phyloP scores from a whole-genome alignment of 2,329 filamentous ascomycete species.

The Epichloe festucae region DNA sequence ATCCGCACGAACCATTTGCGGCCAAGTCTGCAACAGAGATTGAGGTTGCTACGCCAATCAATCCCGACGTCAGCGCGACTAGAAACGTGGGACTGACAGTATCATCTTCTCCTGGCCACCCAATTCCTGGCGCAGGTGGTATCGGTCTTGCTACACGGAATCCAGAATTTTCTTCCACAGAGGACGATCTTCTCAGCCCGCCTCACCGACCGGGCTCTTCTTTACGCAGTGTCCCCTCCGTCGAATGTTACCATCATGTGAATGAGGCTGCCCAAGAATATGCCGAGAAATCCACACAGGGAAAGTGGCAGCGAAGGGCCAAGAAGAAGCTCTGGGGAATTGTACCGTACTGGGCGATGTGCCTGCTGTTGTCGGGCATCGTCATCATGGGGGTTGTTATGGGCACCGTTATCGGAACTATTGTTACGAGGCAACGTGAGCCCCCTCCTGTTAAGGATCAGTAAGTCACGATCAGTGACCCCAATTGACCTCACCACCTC shows the following conservation, averaged over 20 bases:
- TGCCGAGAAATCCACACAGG: conserved; percentile 33
- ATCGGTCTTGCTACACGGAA: conserved; percentile 48
- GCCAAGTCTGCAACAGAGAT: conserved; percentile 20
- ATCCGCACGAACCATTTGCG: conserved; percentile 59
- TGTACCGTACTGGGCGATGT: conserved; percentile 49
- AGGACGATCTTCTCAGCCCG: conserved; percentile 38
- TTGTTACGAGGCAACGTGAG: conserved; percentile 9
- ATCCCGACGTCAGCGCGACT: not conserved
- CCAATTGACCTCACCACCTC: too few species aligned
- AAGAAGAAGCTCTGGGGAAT: conserved; percentile 44
- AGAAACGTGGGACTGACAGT: not conserved
- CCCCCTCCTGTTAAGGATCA: conserved; percentile 9
- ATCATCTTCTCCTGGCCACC: conserved; percentile 1
- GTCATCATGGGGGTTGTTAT: conserved; percentile 43
- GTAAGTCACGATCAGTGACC: conserved; percentile 10
- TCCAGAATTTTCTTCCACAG: conserved; percentile 46
- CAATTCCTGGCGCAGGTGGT: conserved; percentile 45
- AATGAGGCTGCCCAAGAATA: conserved; percentile 33
- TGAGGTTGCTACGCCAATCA: conserved; percentile 8
- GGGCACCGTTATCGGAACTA: conserved; percentile 33
- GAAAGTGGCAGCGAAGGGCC: conserved; percentile 41
- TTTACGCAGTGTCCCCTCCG: conserved; percentile 32
- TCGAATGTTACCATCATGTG: conserved; percentile 37
- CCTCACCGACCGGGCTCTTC: conserved; percentile 31
- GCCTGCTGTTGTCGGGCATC: conserved; percentile 33